Evolutionary conservation across 192 early-diverging fungal species (phyloP), one percentile per base, ranked within the genome.

Genomic region (Backusella parvicylindrica): DNA sequence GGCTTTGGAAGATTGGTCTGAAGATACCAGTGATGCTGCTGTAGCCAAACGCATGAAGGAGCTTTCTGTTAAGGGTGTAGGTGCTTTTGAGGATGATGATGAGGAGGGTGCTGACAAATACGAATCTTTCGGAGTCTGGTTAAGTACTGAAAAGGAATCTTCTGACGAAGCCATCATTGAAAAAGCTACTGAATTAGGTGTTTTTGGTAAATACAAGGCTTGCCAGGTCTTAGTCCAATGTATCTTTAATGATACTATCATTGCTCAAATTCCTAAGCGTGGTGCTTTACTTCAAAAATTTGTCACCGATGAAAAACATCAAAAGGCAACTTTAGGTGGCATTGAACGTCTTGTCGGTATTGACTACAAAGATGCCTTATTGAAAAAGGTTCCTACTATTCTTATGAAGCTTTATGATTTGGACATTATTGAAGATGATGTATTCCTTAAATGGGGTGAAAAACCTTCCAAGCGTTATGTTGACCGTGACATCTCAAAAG

Each of bases 391-490:
- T 13, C 86, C 94, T 16, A 77, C 88, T 63, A 91, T 97, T 72
- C 83, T 99, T 77, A 96, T 94, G 92, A 89, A 87, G 6, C 87
- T 98, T 56, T 98, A 96, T 79, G 92, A 98, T 73, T 88, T 88
- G 65, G 97, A 99, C 70, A 85, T 98, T 49, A 79, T 98, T 71
- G 95, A 95, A 28, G 98, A 98, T 86, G 95, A 97, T 15, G 91
- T 91, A 6, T 90, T 96, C 71, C 68, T 92, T 30, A 90, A 91
- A 72, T 99, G 98, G 98, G 92, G 90, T 67, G 95, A 95, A 79
- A 97, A 97, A 82, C 81, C 81, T 21, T 78, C 73, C 65, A 86
- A 87, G 83, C 78, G 85, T 41, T 97, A 95, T 76, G 95, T 98
- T 38, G 92, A 95, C 37, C 87, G 89, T 80, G 92, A 93, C 7